Conservation (phyloP, 225 moss, liverwort and hornwort genomes). For the Ulota crispa region DNA sequence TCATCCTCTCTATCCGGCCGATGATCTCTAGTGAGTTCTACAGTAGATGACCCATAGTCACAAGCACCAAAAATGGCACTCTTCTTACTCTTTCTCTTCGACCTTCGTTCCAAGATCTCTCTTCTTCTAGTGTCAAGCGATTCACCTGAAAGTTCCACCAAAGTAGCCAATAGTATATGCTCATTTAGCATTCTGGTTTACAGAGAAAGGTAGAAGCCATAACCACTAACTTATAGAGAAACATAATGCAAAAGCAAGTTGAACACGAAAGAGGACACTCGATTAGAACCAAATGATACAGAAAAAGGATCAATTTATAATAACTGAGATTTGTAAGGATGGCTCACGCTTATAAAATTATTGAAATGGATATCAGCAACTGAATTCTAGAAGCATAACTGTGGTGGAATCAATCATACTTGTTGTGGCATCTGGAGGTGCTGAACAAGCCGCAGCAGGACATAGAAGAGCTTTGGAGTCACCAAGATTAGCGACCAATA, state of each 20-base stretch:
- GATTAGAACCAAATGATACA: constrained; percentile 8
- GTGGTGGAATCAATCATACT: constrained; percentile 25
- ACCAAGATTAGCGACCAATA: constrained; percentile 71
- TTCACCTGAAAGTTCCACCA: constrained; percentile 36
- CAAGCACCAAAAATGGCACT: constrained; percentile 29
- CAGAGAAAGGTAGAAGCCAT: constrained; percentile 5
- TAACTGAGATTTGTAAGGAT: constrained; percentile 13
- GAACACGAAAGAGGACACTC: constrained; percentile 5
- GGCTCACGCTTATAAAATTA: neutral
- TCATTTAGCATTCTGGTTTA: neutral
- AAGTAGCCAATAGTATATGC: constrained; percentile 7
- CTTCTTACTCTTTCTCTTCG: constrained; percentile 32
- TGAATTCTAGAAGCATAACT: constrained; percentile 7
- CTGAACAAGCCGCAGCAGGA: constrained; percentile 52
- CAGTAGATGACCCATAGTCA: constrained; percentile 34
- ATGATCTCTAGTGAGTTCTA: constrained; percentile 75
- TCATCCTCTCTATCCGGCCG: constrained; percentile 77
- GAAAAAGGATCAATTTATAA: neutral
- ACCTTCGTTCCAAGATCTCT: constrained; percentile 43
- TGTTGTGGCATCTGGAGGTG: constrained; percentile 29
- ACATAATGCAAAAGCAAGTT: neutral
- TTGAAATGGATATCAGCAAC: constrained; percentile 8
- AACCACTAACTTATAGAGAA: neutral
- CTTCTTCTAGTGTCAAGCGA: constrained; percentile 34
- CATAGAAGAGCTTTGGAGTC: constrained; percentile 83